Conservation (phyloP, 805 yeast species). For the Saccharomycopsis vini region DNA sequence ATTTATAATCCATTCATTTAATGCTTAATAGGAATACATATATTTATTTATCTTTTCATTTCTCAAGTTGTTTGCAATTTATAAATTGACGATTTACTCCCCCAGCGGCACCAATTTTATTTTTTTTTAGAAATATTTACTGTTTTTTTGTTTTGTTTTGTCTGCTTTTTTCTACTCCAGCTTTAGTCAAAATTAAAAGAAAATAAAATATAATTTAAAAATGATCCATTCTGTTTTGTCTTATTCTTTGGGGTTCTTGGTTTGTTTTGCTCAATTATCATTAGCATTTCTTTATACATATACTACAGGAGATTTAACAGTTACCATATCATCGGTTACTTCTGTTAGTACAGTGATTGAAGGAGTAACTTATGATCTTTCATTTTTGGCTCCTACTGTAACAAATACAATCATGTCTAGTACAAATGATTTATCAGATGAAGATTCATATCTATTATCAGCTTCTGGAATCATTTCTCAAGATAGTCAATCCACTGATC, state of each 20-base stretch:
- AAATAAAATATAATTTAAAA: neutral
- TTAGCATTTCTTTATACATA: slow-evolving; percentile 17
- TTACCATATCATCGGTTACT: slow-evolving; percentile 10
- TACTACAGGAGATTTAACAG: slow-evolving; percentile 15
- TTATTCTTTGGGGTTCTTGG: too few relatives aligned
- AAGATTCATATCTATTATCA: neutral
- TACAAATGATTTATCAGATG: slow-evolving; percentile 4
- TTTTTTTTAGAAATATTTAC: too few relatives aligned
- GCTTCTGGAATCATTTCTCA: too few relatives aligned
- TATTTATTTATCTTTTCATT: too few relatives aligned
- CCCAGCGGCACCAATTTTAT: too few relatives aligned
- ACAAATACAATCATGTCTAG: slow-evolving; percentile 15
- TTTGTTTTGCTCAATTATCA: too few relatives aligned
- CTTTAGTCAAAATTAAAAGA: neutral
- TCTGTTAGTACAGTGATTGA: slow-evolving; percentile 15
- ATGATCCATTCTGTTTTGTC: neutral
- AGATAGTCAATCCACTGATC: neutral
- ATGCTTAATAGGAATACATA: too few relatives aligned
- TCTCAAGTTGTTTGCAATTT: too few relatives aligned
- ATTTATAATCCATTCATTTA: too few relatives aligned
- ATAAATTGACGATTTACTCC: too few relatives aligned
- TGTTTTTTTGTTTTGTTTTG: neutral
- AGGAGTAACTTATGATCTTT: slow-evolving; percentile 14
- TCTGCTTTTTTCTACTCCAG: too few relatives aligned
- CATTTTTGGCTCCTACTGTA: slow-evolving; percentile 15